Evolutionary conservation across 1,284 basidiomycete species (phyloP).

Genomic region (Boletus sp.): DNA sequence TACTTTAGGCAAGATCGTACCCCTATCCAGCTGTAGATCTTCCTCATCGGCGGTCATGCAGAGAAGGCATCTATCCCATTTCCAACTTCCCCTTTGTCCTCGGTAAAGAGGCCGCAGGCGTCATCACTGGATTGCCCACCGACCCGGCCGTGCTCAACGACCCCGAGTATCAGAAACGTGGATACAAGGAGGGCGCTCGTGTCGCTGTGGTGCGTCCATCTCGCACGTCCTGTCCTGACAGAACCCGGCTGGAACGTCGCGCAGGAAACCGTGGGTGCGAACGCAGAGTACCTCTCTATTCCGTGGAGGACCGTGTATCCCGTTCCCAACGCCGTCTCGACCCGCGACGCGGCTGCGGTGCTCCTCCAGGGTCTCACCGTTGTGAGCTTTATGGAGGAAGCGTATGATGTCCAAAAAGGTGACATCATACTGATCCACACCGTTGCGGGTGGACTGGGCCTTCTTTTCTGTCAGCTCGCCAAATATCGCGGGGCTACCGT

Average conservation of each 20-base stretch:
- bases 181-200: constrained; percentile 56
- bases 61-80: constrained; percentile 57
- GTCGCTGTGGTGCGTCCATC: constrained; percentile 55
- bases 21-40: background rate
- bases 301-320: constrained; percentile 62
- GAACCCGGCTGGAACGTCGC: constrained; percentile 10
- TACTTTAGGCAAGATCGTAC: constrained; percentile 53
- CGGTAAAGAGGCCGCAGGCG: constrained; percentile 80
- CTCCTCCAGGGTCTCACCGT: constrained; percentile 81
- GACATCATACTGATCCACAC: constrained; percentile 82
- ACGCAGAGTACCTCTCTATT: constrained; percentile 75
- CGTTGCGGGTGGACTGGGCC: constrained; percentile 76
- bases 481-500: constrained; percentile 79
- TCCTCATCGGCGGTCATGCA: constrained; percentile 22
- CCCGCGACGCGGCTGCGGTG: constrained; percentile 63
- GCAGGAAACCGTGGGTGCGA: constrained; percentile 53
- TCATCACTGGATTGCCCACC: constrained; percentile 67
- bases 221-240: no score
- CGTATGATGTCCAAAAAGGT: constrained; percentile 76
- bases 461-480: constrained; percentile 60
- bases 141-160: constrained; percentile 52
- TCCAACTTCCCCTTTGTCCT: constrained; percentile 66
- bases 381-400: constrained; percentile 75
- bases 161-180: constrained; percentile 55
- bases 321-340: constrained; percentile 58